Conservation (phyloP, 441 rosid genomes). For the Melastoma candidum region DNA sequence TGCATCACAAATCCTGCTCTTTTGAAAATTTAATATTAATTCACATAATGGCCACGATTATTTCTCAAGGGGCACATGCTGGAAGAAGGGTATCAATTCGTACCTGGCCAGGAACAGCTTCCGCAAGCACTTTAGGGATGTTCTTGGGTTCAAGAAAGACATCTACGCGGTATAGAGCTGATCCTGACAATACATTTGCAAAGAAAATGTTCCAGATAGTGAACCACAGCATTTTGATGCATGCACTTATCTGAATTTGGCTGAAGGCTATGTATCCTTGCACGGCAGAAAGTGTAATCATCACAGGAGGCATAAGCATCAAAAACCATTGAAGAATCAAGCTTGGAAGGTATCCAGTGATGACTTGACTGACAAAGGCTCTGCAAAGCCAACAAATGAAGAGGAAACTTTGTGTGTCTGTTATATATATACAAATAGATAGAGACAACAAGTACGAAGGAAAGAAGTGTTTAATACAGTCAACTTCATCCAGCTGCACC, state of each 20-base stretch:
- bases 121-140: conserved; percentile 62
- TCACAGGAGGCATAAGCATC: conserved; percentile 49
- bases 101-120: conserved; percentile 88
- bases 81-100: background rate
- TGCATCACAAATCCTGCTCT: no score
- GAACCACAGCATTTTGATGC: conserved; percentile 60
- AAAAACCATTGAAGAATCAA: conserved; percentile 62
- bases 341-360: conserved; percentile 95
- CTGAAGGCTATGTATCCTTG: conserved; percentile 72
- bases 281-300: conserved; percentile 65
- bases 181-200: conserved; percentile 73
- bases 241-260: conserved; percentile 68
- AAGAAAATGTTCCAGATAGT: conserved; percentile 84
- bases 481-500: no score
- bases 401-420: conserved; percentile 11
- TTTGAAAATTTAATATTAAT: no score
- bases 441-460: background rate
- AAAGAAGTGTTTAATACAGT: no score
- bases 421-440: conserved; percentile 3
- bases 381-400: conserved; percentile 32
- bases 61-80: background rate
- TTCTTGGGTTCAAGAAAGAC: conserved; percentile 70
- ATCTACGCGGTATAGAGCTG: conserved; percentile 52
- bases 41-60: no score
- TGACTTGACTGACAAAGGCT: conserved; percentile 52